Percentiles rank a stretch among this genome's conserved stretches.
phyloP scores from a whole-genome alignment of 371 early-diverging fungal genomes.

The Capillidium rhysosporum region DNA sequence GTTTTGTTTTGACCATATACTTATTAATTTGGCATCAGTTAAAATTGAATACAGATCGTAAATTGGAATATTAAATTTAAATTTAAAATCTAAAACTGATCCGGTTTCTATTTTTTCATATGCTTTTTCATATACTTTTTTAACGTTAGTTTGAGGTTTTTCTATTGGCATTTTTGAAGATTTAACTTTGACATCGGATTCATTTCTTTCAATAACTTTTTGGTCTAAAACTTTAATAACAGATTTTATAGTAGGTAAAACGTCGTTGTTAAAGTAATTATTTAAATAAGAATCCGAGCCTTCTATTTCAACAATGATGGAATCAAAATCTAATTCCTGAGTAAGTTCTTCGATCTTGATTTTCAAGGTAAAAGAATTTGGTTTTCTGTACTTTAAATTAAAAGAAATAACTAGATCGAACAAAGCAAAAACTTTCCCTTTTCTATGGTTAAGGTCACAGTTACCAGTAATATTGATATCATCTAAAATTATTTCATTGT shows the following conservation, averaged over 20 bases:
- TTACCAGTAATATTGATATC: conserved; percentile 42
- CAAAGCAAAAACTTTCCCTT: conserved; percentile 69
- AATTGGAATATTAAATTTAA: background rate
- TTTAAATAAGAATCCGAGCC: background rate
- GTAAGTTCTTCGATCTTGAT: background rate
- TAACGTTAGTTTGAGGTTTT: background rate
- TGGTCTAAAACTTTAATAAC: background rate
- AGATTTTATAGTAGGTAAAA: background rate
- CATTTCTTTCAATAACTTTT: background rate
- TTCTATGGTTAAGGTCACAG: conserved; percentile 68
- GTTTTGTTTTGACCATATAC: background rate
- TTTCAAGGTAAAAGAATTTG: background rate
- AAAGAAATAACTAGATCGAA: conserved; percentile 31
- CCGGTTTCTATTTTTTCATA: background rate
- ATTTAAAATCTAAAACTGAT: background rate
- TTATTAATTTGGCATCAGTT: conserved; percentile 3
- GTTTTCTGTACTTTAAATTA: conserved; percentile 9
- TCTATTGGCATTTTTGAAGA: background rate
- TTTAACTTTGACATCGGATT: background rate
- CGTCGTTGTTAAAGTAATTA: background rate
- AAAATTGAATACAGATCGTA: conserved; percentile 1
- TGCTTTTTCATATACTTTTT: background rate
- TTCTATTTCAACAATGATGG: background rate
- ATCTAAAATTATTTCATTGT: conserved; percentile 18
- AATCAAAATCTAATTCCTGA: background rate